phyloP scores from a whole-genome alignment of 2,329 filamentous ascomycete genomes.

The Aspergillus aculeatus region DNA sequence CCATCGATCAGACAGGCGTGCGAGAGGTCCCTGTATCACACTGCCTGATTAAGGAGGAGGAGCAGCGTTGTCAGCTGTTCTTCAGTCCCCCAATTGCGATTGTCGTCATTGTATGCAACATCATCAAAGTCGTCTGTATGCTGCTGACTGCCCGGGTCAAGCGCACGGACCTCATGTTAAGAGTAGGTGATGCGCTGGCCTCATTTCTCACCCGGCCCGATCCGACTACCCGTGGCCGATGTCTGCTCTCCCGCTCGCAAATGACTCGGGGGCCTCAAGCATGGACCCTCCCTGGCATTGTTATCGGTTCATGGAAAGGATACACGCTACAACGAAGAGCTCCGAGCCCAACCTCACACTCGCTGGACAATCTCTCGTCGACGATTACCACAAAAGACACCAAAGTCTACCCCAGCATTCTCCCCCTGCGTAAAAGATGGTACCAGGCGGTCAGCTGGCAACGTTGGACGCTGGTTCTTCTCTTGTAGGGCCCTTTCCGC shows the following conservation, averaged over 20 bases:
- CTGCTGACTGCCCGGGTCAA: slow-evolving; percentile 9
- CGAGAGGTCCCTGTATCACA: background rate
- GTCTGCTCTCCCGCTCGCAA: slow-evolving; percentile 5
- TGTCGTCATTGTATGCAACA: slow-evolving; percentile 7
- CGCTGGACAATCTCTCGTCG: background rate
- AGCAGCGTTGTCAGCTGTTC: slow-evolving; percentile 8
- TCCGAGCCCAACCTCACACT: background rate
- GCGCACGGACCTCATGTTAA: slow-evolving; percentile 15
- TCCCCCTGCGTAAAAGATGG: background rate
- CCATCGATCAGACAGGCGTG: background rate
- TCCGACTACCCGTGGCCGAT: slow-evolving; percentile 12
- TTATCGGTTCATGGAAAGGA: background rate
- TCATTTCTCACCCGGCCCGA: slow-evolving; percentile 24
- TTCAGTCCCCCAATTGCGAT: slow-evolving; percentile 15
- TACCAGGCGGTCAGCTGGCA: background rate
- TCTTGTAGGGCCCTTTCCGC: background rate
- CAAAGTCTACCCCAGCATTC: background rate
- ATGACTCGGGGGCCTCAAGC: background rate
- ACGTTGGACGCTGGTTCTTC: background rate
- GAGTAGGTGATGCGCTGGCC: slow-evolving; percentile 28
- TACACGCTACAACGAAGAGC: background rate
- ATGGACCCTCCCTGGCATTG: background rate
- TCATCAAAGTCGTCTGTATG: slow-evolving; percentile 18
- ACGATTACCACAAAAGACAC: background rate
- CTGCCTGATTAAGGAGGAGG: background rate